Base-by-base conservation (phyloP, 768 basidiomycete species). In the Tricholoma matsutake region DNA sequence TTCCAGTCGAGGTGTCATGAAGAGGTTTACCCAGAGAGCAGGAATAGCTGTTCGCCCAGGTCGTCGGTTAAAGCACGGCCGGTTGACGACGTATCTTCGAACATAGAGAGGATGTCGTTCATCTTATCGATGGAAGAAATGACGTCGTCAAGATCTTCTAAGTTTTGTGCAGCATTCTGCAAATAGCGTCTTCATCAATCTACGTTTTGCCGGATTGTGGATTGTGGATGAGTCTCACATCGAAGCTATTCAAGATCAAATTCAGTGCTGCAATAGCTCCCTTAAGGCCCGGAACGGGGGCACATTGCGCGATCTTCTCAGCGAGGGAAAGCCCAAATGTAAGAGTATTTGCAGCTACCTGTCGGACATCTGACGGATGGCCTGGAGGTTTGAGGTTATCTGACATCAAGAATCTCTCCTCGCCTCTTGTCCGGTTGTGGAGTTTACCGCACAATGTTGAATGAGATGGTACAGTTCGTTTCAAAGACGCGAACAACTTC, bases 21-120 rank as follows among this genome's bases (percentile, higher is more conserved):
- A 41, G 31, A 31, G 29, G 14, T 35, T 7, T 62, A 62, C 64
- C 61, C 39, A 4, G 64, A 64, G 32, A 64, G 41, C 54, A 61
- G n/a, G 31, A 59, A 64, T 2, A 64, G 53, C 53, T 62, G 61
- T 56, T 64, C 64, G 14, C 64, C 64, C 6, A 64, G 55, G 35
- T 64, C 61, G 25, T 62, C 64, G 41, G 61, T 64, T 41, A 64
- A 55, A 37, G 29, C 64, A 57, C 64, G 64, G 22, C 64, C 64
- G 13, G 58, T 59, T 2, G 61, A 47, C 13, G 64, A 61, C 11
- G 58, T 60, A 29, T 61, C 61, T 20, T 64, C 64, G 14, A 64
- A 64, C 61, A 61, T 62, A 3, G 64, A 64, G 7, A 64, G 58
- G 14, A 64, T 47, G 28, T 59, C 13, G 54, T 62, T 60, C 41